phyloP scores from a whole-genome alignment of 371 early-diverging fungal species.

The Encephalitozoon cuniculi region DNA sequence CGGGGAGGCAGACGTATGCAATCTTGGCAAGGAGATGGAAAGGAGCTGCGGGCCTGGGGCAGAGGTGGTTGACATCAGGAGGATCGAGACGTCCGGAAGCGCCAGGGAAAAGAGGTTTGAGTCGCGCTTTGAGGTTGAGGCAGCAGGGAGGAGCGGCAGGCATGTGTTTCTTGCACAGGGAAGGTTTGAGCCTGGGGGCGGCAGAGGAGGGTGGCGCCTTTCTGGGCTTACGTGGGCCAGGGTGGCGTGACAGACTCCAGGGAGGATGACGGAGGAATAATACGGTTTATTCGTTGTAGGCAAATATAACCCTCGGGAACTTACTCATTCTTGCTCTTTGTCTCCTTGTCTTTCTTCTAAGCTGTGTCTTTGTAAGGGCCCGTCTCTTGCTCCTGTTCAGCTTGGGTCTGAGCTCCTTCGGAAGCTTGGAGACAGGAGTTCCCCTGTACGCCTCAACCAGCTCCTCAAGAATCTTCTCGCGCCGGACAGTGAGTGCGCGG shows the following conservation, averaged over 20 bases:
- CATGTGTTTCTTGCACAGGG: background rate
- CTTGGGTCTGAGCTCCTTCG: slow-evolving; percentile 50
- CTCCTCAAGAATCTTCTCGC: slow-evolving; percentile 41
- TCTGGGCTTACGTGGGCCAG: background rate
- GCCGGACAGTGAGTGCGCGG: slow-evolving; percentile 12
- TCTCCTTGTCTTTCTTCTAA: slow-evolving; percentile 21
- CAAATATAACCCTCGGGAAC: slow-evolving; percentile 29
- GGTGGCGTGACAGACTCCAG: background rate
- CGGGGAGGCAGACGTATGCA: background rate
- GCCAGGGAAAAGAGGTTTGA: background rate
- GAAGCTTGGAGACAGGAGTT: slow-evolving; percentile 32
- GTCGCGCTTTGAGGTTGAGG: background rate
- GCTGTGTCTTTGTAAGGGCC: slow-evolving; percentile 42
- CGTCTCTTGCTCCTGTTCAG: slow-evolving; percentile 39
- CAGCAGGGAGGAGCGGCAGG: background rate
- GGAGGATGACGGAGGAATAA: background rate
- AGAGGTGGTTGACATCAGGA: background rate
- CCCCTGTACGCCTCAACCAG: slow-evolving; percentile 41
- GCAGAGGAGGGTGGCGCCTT: background rate
- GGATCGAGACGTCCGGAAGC: background rate
- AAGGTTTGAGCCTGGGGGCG: background rate
- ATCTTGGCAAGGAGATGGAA: background rate
- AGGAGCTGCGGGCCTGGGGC: background rate
- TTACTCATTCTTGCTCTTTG: slow-evolving; percentile 6
- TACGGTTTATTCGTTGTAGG: slow-evolving; percentile 41